These are phyloP conservation scores for Fusarium succisae DNA, from an alignment of 2,329 filamentous ascomycete species.

Conservation along the genomic window DNA sequence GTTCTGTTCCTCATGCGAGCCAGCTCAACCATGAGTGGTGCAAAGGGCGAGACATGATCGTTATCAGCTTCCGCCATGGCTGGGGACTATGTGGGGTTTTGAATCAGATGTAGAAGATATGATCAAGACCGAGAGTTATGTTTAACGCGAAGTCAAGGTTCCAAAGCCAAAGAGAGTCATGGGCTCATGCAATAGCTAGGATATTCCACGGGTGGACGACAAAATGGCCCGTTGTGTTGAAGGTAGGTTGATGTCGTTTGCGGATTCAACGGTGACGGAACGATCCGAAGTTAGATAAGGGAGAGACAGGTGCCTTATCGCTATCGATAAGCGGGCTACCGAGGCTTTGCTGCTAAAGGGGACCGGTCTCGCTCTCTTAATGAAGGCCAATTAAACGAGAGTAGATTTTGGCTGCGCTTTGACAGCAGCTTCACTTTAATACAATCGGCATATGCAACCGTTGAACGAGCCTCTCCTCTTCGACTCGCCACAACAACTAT, in stretches of 20 bases:
- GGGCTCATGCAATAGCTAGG: not conserved
- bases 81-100: constrained; percentile 6
- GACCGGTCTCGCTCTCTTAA: constrained; percentile 4
- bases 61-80: constrained; percentile 50
- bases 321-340: constrained; percentile 38
- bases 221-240: constrained; percentile 17
- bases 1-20: constrained; percentile 74
- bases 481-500: not conserved
- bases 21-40: constrained; percentile 75
- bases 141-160: not conserved
- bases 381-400: not conserved
- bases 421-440: not conserved
- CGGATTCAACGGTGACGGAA: constrained; percentile 24
- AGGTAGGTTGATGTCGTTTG: constrained; percentile 34
- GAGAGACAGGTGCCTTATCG: not conserved
- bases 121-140: not conserved
- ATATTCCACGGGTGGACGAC: not conserved
- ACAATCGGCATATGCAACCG: not conserved
- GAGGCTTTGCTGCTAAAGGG: constrained; percentile 34
- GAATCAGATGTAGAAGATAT: not conserved
- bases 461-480: not conserved
- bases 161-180: not conserved
- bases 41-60: constrained; percentile 56
- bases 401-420: not conserved
- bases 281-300: constrained; percentile 25